Evolutionary conservation across 495 filamentous ascomycete species (phyloP).

Genomic region (Articulospora tetracladia): DNA sequence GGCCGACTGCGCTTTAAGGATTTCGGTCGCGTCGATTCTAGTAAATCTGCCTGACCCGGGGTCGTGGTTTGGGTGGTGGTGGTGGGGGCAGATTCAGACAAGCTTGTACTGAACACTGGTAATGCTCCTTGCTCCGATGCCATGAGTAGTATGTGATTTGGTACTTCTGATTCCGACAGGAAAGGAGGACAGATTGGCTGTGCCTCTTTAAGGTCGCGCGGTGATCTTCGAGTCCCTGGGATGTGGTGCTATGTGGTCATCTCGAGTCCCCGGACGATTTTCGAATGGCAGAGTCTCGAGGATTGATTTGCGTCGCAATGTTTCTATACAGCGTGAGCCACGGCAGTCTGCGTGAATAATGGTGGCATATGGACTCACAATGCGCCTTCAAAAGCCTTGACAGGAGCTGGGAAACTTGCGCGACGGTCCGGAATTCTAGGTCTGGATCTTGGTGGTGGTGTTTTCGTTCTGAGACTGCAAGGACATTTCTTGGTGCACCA

Average conservation of each 20-base stretch:
- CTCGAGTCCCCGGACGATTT: not conserved
- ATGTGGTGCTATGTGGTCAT: not conserved
- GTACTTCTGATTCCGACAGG: too few relatives aligned
- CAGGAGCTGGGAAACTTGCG: not conserved
- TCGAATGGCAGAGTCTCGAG: not conserved
- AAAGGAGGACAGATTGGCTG: too few relatives aligned
- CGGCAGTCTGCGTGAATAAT: not conserved
- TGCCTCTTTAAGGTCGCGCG: not conserved
- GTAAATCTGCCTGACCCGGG: conserved; percentile 1
- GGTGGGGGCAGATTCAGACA: conserved; percentile 9
- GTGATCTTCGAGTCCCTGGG: conserved; percentile 11
- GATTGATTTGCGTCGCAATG: not conserved
- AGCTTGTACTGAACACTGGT: conserved; percentile 12
- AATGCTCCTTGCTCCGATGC: conserved; percentile 23
- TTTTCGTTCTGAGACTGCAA: not conserved
- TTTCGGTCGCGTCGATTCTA: conserved; percentile 24
- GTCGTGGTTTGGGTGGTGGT: conserved; percentile 6
- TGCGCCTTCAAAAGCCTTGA: not conserved
- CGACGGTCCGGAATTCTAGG: not conserved
- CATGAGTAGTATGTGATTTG: conserved; percentile 16
- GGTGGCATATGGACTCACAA: not conserved
- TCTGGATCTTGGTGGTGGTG: not conserved
- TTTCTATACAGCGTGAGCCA: not conserved
- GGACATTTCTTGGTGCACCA: not conserved
- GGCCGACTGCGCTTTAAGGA: conserved; percentile 47